Evolutionary conservation across 371 early-diverging fungal genomes (phyloP).

Genomic region (Mucor plumbeus): DNA sequence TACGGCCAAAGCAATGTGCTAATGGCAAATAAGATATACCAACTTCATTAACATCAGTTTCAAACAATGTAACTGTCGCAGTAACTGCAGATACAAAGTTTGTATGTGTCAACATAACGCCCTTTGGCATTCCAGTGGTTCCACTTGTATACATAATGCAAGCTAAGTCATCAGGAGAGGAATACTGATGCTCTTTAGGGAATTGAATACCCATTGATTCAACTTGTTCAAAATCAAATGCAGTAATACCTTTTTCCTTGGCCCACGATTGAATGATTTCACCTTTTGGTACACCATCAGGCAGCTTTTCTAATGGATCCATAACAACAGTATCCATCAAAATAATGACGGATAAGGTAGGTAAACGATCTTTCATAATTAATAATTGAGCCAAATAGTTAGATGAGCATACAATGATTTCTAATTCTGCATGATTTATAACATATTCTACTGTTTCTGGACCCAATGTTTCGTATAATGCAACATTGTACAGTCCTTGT

Average conservation of each 20-base stretch:
- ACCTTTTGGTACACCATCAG: constrained; percentile 43
- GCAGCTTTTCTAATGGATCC: constrained; percentile 24
- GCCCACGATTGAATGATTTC: constrained; percentile 58
- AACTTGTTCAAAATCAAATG: constrained; percentile 65
- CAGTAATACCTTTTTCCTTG: constrained; percentile 50
- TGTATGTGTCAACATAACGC: constrained; percentile 56
- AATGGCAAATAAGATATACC: constrained; percentile 82
- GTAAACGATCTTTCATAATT: constrained; percentile 55
- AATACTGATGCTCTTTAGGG: constrained; percentile 44
- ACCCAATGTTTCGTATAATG: constrained; percentile 96
- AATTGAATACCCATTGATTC: constrained; percentile 61
- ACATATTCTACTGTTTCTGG: constrained; percentile 72
- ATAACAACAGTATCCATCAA: constrained; percentile 74
- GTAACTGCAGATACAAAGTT: constrained; percentile 54
- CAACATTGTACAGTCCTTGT: constrained; percentile 75
- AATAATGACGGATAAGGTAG: constrained; percentile 73
- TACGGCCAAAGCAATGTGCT: constrained; percentile 92
- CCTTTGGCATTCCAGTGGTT: constrained; percentile 78
- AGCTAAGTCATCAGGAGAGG: constrained; percentile 68
- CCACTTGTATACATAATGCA: constrained; percentile 98
- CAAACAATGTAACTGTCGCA: constrained; percentile 27
- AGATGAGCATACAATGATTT: constrained; percentile 75
- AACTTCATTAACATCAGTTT: constrained; percentile 37
- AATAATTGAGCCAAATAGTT: constrained; percentile 66
- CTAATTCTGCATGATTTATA: constrained; percentile 73